A percentile compares a stretch with the other conserved stretches of the same genome.
phyloP scores from a whole-genome alignment of 1,284 basidiomycete species.

The Xerocomus amazonicus region DNA sequence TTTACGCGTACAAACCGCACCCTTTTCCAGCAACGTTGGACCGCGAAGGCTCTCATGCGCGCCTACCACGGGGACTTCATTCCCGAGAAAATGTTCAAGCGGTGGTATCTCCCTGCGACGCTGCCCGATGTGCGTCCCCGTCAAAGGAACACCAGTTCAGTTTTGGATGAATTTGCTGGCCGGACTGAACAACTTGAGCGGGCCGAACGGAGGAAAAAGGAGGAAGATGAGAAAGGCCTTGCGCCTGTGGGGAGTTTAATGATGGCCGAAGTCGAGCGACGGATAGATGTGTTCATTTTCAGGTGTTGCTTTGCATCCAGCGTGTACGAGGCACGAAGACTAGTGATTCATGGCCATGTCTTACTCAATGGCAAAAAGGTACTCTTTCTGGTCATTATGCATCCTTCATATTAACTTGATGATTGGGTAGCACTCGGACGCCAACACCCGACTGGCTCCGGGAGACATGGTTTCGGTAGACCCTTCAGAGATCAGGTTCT shows the following conservation, averaged over 20 bases:
- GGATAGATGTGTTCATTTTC: conserved; percentile 92
- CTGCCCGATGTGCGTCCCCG: conserved; percentile 83
- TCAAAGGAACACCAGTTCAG: conserved; percentile 39
- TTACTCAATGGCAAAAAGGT: conserved; percentile 89
- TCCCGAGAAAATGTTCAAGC: conserved; percentile 89
- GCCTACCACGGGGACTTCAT: conserved; percentile 98
- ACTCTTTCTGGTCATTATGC: conserved; percentile 1
- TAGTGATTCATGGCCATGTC: conserved; percentile 88
- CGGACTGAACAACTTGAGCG: conserved; percentile 44
- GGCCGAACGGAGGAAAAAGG: conserved; percentile 46
- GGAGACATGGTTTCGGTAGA: conserved; percentile 94
- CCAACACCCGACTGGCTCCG: conserved; percentile 88
- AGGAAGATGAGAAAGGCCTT: conserved; percentile 59
- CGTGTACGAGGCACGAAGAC: conserved; percentile 84
- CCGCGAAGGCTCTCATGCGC: conserved; percentile 83
- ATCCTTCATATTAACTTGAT: conserved; percentile 1
- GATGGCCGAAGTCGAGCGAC: conserved; percentile 89
- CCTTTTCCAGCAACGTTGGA: conserved; percentile 93
- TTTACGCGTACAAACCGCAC: conserved; percentile 64
- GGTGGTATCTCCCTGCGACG: conserved; percentile 88
- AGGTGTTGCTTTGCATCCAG: conserved; percentile 88
- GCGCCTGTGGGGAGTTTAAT: conserved; percentile 88
- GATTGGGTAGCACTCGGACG: conserved; percentile 65
- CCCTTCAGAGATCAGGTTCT: conserved; percentile 77
- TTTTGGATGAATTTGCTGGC: conserved; percentile 56